Conservation (phyloP, 2,329 filamentous ascomycete species). For the Calonectria ilicicola region DNA sequence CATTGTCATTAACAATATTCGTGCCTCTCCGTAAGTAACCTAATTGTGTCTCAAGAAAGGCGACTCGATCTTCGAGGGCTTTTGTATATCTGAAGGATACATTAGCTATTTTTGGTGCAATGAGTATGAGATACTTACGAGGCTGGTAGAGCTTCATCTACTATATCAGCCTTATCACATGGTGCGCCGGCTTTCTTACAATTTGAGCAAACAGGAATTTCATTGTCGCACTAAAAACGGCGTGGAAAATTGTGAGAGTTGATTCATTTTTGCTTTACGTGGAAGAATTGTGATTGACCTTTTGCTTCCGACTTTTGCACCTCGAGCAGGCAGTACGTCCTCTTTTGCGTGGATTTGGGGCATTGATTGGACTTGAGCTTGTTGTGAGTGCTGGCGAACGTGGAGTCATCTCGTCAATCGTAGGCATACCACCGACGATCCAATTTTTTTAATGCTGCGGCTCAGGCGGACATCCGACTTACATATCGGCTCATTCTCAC, state of each 20-base stretch:
- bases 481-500: not conserved
- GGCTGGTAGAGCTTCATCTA: not conserved
- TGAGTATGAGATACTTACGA: not conserved
- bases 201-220: not conserved
- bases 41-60: not conserved
- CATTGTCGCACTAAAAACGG: not conserved
- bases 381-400: not conserved
- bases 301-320: conserved; percentile 1
- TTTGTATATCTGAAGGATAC: not conserved
- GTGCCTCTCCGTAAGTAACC: not conserved
- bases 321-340: not conserved
- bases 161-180: conserved; percentile 1
- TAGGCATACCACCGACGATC: not conserved
- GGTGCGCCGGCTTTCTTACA: not conserved
- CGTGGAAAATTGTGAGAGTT: not conserved
- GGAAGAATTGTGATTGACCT: not conserved
- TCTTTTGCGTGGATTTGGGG: not conserved
- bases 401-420: not conserved
- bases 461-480: not conserved
- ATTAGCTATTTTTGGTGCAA: not conserved
- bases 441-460: not conserved
- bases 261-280: not conserved
- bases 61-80: not conserved
- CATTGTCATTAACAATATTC: not conserved
- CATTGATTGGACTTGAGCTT: not conserved